Percentiles rank a stretch among this genome's conserved stretches.
Conservation (phyloP, 768 basidiomycete genomes). For the Lepiota brunneoincarnata region DNA sequence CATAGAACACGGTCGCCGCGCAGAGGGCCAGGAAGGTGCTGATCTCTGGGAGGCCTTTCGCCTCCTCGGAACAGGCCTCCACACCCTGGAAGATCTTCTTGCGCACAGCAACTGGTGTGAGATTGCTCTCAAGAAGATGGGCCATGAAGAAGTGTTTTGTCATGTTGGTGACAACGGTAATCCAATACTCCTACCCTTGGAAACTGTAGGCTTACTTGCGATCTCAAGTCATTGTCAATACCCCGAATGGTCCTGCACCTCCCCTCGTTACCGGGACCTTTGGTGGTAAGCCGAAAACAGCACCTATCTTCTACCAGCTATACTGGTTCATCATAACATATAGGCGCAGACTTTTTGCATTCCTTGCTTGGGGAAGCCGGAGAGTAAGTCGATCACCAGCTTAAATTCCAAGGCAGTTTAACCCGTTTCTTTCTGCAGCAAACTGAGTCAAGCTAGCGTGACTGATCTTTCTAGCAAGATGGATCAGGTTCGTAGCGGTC, state of each 20-base stretch:
- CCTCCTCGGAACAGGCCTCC: slow-evolving; percentile 64
- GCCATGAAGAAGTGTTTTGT: slow-evolving; percentile 69
- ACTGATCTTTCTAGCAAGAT: slow-evolving; percentile 56
- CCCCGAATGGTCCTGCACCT: slow-evolving; percentile 53
- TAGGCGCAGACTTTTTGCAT: slow-evolving; percentile 61
- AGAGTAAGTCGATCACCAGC: slow-evolving; percentile 38
- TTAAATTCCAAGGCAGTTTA: background rate
- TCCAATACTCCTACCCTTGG: background rate
- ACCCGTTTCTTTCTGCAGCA: slow-evolving; percentile 27
- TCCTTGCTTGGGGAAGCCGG: slow-evolving; percentile 65
- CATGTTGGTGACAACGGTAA: slow-evolving; percentile 71
- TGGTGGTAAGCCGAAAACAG: slow-evolving; percentile 34
- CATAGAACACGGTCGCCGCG: slow-evolving; percentile 65
- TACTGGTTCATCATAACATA: background rate
- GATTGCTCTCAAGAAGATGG: slow-evolving; percentile 65
- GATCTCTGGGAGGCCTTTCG: slow-evolving; percentile 70
- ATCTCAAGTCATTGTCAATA: slow-evolving; percentile 39
- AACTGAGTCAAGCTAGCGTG: slow-evolving; percentile 59
- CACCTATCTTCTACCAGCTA: background rate
- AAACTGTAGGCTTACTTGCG: background rate
- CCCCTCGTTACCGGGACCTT: slow-evolving; percentile 71
- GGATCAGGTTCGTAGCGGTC: slow-evolving; percentile 28
- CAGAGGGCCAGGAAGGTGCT: slow-evolving; percentile 47
- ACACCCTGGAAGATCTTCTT: slow-evolving; percentile 71
- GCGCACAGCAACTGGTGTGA: slow-evolving; percentile 85